These are phyloP conservation scores for Lantana camara DNA, from an alignment of 257 asterid species.

Conservation along the genomic window DNA sequence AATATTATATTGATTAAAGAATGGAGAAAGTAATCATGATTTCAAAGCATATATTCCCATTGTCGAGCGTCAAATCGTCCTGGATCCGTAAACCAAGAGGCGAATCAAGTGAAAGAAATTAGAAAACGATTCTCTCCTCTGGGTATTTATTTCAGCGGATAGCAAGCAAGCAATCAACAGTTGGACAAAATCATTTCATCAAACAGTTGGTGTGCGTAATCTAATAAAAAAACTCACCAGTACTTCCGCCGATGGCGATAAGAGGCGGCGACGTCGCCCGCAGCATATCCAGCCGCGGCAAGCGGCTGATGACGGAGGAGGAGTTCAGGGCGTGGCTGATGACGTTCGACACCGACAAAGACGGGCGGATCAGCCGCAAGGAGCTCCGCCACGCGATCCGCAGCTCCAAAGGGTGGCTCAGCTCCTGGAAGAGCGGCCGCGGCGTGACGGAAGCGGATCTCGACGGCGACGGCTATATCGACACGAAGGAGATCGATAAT, in stretches of 20 bases:
- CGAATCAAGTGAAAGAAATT: constrained; percentile 2
- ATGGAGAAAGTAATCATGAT: neutral
- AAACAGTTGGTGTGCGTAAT: no score
- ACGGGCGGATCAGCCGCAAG: constrained; percentile 45
- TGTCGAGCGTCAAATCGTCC: neutral
- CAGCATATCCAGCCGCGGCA: constrained; percentile 25
- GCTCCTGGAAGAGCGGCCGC: constrained; percentile 41
- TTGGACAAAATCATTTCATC: no score
- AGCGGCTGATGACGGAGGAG: constrained; percentile 42
- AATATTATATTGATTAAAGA: neutral
- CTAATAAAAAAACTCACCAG: no score
- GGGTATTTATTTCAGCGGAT: neutral
- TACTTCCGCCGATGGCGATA: constrained; percentile 28
- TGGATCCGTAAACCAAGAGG: neutral
- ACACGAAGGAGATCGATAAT: constrained; percentile 40
- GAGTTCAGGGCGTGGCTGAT: constrained; percentile 50
- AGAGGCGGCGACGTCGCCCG: constrained; percentile 33
- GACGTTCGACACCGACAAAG: constrained; percentile 39
- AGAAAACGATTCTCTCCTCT: neutral
- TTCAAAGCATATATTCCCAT: constrained; percentile 30
- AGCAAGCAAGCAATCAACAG: no score
- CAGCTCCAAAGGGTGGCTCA: constrained; percentile 43
- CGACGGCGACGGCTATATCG: constrained; percentile 37
- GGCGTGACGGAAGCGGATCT: constrained; percentile 36
- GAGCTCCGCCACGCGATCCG: constrained; percentile 45